Percentiles rank a stretch among this genome's conserved stretches.
phyloP scores from a whole-genome alignment of 2,329 filamentous ascomycete species.

The Verticillium tricorpus region DNA sequence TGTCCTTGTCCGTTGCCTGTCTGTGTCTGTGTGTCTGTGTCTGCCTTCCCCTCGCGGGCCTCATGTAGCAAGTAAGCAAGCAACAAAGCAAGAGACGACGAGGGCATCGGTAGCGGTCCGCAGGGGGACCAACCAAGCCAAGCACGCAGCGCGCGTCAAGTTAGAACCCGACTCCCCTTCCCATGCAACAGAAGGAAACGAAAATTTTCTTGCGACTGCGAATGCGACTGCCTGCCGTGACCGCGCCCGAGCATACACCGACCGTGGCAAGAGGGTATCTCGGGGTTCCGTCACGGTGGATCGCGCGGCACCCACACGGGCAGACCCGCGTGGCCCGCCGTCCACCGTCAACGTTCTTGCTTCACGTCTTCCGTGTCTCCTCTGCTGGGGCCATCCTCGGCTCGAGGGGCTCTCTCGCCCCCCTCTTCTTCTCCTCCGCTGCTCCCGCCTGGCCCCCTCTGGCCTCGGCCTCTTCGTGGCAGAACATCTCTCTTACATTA shows the following conservation, averaged over 20 bases:
- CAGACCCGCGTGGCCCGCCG: neutral
- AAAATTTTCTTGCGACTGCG: slow-evolving; percentile 12
- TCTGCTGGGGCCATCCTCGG: slow-evolving; percentile 1
- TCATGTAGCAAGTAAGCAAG: neutral
- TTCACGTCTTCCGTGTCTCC: neutral
- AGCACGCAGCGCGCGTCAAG: slow-evolving; percentile 16
- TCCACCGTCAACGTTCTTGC: slow-evolving; percentile 1
- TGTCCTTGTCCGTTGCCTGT: neutral
- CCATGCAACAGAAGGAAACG: slow-evolving; percentile 27
- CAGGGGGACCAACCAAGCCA: neutral
- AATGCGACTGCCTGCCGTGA: neutral
- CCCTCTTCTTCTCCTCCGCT: neutral
- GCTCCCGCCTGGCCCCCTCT: neutral
- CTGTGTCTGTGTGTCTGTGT: neutral
- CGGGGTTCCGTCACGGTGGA: neutral
- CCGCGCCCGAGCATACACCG: slow-evolving; percentile 1
- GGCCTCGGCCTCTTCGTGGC: neutral
- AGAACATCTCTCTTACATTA: slow-evolving; percentile 61
- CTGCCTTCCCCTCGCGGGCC: neutral
- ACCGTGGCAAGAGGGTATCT: slow-evolving; percentile 4
- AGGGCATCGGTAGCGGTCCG: neutral
- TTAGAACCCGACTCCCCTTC: slow-evolving; percentile 31
- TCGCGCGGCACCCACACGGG: neutral
- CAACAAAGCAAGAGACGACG: neutral
- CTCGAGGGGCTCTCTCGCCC: neutral